phyloP scores from a whole-genome alignment of 768 basidiomycete genomes.

The Ramaria sp. region DNA sequence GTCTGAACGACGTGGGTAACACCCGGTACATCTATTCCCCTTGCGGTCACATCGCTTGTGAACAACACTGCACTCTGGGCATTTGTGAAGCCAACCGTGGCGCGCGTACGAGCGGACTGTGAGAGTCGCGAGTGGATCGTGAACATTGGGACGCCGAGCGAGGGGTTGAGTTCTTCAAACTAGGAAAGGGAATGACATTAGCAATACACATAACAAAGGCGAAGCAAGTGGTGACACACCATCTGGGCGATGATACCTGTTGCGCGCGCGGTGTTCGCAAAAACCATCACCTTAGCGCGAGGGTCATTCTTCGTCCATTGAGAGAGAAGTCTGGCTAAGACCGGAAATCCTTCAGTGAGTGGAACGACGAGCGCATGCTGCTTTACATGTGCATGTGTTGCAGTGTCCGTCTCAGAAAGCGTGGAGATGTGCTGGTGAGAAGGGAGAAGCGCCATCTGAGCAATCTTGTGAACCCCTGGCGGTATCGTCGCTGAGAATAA shows the following conservation, averaged over 20 bases:
- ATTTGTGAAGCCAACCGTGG: conserved; percentile 37
- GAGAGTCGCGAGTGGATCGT: conserved; percentile 50
- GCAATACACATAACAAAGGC: neutral
- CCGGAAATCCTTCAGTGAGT: conserved; percentile 30
- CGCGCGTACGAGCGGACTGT: conserved; percentile 36
- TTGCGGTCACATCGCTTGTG: conserved; percentile 47
- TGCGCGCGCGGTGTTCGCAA: conserved; percentile 58
- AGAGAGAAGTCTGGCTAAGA: conserved; percentile 28
- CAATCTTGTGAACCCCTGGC: conserved; percentile 32
- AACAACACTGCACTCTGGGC: conserved; percentile 35
- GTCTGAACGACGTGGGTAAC: conserved; percentile 50
- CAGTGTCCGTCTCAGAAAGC: conserved; percentile 42
- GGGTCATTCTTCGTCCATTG: conserved; percentile 22
- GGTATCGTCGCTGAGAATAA: conserved; percentile 35
- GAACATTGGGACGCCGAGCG: conserved; percentile 21
- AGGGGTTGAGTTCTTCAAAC: conserved; percentile 6
- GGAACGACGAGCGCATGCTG: conserved; percentile 36
- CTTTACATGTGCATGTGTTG: conserved; percentile 50
- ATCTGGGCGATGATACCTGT: conserved; percentile 31
- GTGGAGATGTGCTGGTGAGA: conserved; percentile 43
- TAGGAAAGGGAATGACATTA: neutral
- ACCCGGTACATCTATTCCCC: conserved; percentile 61
- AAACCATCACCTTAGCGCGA: conserved; percentile 39
- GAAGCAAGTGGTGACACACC: conserved; percentile 13
- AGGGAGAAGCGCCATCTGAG: conserved; percentile 21